Evolutionary conservation across 1,284 basidiomycete genomes (phyloP).

Genomic region (Cutaneotrichosporon sp.): DNA sequence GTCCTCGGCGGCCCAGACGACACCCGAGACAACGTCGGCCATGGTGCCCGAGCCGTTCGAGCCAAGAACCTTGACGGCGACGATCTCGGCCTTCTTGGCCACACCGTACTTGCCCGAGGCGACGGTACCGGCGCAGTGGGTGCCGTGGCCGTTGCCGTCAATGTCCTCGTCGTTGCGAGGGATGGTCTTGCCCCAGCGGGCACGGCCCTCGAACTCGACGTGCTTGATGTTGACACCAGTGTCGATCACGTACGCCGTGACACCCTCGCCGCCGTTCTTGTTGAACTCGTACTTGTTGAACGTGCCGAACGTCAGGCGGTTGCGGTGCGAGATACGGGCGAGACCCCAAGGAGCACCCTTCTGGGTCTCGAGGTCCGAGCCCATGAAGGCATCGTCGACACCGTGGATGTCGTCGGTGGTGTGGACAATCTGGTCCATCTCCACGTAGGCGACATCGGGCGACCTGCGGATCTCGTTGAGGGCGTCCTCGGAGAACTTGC

Average conservation of each 20-base stretch:
- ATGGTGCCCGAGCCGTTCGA: slow-evolving; percentile 92
- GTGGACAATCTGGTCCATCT: slow-evolving; percentile 85
- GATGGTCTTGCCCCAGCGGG: slow-evolving; percentile 80
- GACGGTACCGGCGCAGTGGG: slow-evolving; percentile 83
- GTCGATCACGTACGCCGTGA: slow-evolving; percentile 73
- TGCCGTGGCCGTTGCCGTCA: slow-evolving; percentile 67
- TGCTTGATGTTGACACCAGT: slow-evolving; percentile 77
- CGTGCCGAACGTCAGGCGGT: slow-evolving; percentile 73
- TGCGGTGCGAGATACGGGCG: slow-evolving; percentile 89
- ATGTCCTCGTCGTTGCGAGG: slow-evolving; percentile 72
- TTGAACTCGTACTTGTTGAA: slow-evolving; percentile 87
- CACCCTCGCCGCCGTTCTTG: slow-evolving; percentile 76
- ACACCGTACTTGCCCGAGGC: slow-evolving; percentile 84
- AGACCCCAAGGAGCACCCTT: slow-evolving; percentile 92
- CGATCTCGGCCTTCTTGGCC: slow-evolving; percentile 84
- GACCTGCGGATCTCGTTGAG: slow-evolving; percentile 77
- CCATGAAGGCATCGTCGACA: slow-evolving; percentile 37
- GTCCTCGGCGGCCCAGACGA: slow-evolving; percentile 72
- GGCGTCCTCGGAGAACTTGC: slow-evolving; percentile 72
- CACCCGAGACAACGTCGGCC: slow-evolving; percentile 90
- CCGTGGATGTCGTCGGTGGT: slow-evolving; percentile 57
- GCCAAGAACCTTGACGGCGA: slow-evolving; percentile 97
- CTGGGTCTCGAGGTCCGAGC: slow-evolving; percentile 59
- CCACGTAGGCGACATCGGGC: slow-evolving; percentile 92
- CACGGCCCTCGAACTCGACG: slow-evolving; percentile 83